These are phyloP conservation scores for Friedmanniomyces endolithicus DNA, from an alignment of 495 filamentous ascomycete genomes.

Conservation along the genomic window DNA sequence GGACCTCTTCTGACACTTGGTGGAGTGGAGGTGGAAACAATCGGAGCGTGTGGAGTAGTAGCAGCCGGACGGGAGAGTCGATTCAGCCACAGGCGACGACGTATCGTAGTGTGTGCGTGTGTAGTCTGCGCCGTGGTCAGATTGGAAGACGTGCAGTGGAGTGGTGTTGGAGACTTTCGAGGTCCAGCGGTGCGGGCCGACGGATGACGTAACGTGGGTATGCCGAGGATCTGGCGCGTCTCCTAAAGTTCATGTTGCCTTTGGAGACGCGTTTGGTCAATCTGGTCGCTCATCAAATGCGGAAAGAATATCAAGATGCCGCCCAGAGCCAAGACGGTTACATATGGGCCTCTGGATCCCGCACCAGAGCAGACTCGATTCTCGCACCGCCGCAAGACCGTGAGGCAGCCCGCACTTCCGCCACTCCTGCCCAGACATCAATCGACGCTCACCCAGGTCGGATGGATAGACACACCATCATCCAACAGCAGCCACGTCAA, in stretches of 20 bases:
- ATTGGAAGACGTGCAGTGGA: background rate
- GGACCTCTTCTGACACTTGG: background rate
- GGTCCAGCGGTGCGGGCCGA: too few relatives aligned
- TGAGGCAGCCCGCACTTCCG: background rate
- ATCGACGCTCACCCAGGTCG: conserved; percentile 9
- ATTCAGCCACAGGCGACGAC: background rate
- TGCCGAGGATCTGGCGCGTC: background rate
- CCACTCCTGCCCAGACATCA: background rate
- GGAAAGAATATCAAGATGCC: too few relatives aligned
- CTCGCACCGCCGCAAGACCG: background rate
- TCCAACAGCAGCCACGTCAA: background rate
- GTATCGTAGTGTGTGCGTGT: background rate
- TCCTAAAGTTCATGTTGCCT: background rate
- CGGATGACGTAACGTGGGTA: too few relatives aligned
- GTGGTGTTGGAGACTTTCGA: background rate
- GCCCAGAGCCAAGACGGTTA: background rate
- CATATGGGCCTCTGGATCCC: background rate
- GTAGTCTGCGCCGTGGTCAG: background rate
- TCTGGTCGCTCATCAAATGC: too few relatives aligned
- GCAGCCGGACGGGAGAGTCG: background rate
- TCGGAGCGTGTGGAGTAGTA: background rate
- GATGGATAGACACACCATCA: background rate
- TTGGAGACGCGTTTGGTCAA: too few relatives aligned
- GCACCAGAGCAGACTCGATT: background rate
- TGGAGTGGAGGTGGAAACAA: background rate